Evolutionary conservation across 306 rosid species (phyloP).

Genomic region (Malus sieversii): DNA sequence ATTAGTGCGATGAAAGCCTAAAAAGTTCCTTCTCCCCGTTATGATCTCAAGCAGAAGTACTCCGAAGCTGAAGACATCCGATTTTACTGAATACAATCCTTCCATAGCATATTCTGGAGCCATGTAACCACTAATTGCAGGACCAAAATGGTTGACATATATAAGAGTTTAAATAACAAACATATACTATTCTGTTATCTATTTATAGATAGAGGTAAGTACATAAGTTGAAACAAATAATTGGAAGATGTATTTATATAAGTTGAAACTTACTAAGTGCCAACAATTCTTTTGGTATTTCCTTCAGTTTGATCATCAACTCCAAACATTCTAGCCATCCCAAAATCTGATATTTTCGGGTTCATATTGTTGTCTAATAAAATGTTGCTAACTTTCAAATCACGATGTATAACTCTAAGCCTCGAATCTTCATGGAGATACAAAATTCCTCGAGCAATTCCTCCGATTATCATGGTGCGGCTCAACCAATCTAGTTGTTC

Average conservation of each 20-base stretch:
- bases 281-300: conserved; percentile 27
- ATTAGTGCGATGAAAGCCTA: background rate
- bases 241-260: no score
- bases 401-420: conserved; percentile 34
- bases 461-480: conserved; percentile 27
- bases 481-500: conserved; percentile 28
- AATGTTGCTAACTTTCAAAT: conserved; percentile 38
- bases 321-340: conserved; percentile 30
- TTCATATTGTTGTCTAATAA: conserved; percentile 27
- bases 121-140: conserved; percentile 31
- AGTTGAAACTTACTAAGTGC: conserved; percentile 37
- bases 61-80: conserved; percentile 26
- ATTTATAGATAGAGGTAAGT: no score
- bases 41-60: conserved; percentile 29
- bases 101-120: conserved; percentile 28
- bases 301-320: conserved; percentile 16
- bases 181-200: no score
- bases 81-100: conserved; percentile 21
- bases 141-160: background rate
- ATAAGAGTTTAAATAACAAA: background rate
- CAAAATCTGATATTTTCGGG: conserved; percentile 44
- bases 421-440: conserved; percentile 49
- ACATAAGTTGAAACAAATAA: no score
- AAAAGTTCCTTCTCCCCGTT: conserved; percentile 1
- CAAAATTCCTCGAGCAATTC: conserved; percentile 34